These are phyloP conservation scores for Diaporthe helianthi DNA, from an alignment of 2,329 filamentous ascomycete genomes.

Conservation along the genomic window DNA sequence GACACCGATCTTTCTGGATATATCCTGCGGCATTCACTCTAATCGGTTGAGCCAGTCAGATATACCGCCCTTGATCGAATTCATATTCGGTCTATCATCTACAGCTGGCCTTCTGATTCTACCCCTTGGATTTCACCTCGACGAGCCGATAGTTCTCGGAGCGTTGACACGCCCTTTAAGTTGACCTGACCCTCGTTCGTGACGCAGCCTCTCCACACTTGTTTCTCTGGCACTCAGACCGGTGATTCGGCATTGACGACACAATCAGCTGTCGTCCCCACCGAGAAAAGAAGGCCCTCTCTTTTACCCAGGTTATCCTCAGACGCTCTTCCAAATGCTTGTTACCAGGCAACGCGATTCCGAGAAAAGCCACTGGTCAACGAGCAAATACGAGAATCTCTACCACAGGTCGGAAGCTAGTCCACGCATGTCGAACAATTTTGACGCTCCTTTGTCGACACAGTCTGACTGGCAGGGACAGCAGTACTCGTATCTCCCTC, in stretches of 20 bases:
- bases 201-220: conserved; percentile 13
- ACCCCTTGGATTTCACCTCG: not conserved
- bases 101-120: not conserved
- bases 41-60: not conserved
- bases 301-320: conserved; percentile 18
- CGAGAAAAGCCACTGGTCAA: conserved; percentile 63
- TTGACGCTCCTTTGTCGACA: conserved; percentile 58
- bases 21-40: not conserved
- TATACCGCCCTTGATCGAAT: not conserved
- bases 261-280: conserved; percentile 24
- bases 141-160: not conserved
- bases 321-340: conserved; percentile 57
- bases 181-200: conserved; percentile 23
- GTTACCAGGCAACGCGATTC: conserved; percentile 61
- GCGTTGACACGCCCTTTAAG: conserved; percentile 5
- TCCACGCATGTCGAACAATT: conserved; percentile 65
- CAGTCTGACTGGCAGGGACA: conserved; percentile 64
- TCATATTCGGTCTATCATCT: not conserved
- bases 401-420: conserved; percentile 52
- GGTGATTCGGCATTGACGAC: conserved; percentile 9
- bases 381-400: conserved; percentile 58
- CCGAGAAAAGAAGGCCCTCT: not conserved
- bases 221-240: conserved; percentile 12
- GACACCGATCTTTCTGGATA: not conserved
- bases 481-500: conserved; percentile 57